phyloP scores from a whole-genome alignment of 2,329 filamentous ascomycete species.

The Nigrospora oryzae region DNA sequence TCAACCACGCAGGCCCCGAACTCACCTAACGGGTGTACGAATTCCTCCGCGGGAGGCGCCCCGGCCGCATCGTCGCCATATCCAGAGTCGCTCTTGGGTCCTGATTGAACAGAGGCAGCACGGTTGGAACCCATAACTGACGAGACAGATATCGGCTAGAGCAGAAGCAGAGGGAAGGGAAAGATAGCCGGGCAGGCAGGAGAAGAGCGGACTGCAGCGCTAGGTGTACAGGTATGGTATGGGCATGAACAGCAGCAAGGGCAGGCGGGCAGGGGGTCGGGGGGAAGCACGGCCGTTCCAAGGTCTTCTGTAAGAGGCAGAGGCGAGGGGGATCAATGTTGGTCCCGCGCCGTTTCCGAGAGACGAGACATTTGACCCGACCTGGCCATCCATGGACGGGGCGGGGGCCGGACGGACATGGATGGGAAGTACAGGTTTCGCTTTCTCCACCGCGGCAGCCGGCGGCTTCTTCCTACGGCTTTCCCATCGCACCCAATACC shows the following conservation, averaged over 20 bases:
- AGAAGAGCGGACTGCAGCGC: no score
- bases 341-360: not conserved
- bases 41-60: not conserved
- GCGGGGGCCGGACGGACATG: not conserved
- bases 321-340: constrained; percentile 1
- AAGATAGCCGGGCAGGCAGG: not conserved
- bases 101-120: not conserved
- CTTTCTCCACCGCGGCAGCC: not conserved
- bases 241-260: not conserved
- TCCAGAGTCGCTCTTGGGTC: constrained; percentile 2
- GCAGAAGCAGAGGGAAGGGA: not conserved
- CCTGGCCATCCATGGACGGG: no score
- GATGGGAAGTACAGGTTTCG: not conserved
- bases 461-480: not conserved
- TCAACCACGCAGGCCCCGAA: not conserved
- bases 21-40: not conserved
- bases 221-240: no score
- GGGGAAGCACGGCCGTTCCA: not conserved
- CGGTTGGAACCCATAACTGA: constrained; percentile 1
- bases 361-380: no score
- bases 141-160: constrained; percentile 1
- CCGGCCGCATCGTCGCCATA: not conserved
- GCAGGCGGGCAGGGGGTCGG: not conserved
- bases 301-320: no score
- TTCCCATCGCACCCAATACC: not conserved